These are phyloP conservation scores for Medicago ruthenica DNA, from an alignment of 306 rosid genomes.

Conservation along the genomic window DNA sequence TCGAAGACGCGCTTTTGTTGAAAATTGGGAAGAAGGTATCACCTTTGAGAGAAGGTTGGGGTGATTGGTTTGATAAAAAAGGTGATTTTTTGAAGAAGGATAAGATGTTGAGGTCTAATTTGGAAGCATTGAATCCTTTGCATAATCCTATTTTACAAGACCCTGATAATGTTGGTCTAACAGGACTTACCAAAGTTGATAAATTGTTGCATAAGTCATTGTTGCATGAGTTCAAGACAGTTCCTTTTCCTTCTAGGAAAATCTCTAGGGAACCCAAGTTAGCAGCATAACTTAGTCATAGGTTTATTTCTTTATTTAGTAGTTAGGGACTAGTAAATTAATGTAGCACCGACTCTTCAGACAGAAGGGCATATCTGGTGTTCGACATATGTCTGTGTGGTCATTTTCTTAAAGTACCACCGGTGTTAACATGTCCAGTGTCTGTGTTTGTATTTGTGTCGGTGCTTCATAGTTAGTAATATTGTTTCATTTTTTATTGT, in stretches of 20 bases:
- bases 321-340: no score
- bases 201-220: conserved; percentile 59
- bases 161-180: conserved; percentile 68
- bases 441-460: no score
- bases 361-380: no score
- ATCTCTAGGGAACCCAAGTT: conserved; percentile 4
- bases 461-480: neutral
- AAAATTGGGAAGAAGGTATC: conserved; percentile 64
- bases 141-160: conserved; percentile 79
- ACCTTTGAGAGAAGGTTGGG: conserved; percentile 92
- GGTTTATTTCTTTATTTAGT: neutral
- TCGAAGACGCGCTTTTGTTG: conserved; percentile 87
- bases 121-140: conserved; percentile 72
- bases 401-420: no score
- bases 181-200: conserved; percentile 67
- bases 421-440: no score
- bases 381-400: no score
- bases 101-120: conserved; percentile 73
- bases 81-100: conserved; percentile 81
- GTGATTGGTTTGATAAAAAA: conserved; percentile 89
- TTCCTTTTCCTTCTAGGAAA: conserved; percentile 49
- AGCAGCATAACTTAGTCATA: neutral
- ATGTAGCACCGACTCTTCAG: no score
- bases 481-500: neutral
- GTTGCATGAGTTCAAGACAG: conserved; percentile 55